Evolutionary conservation across 805 yeast genomes (phyloP).

Genomic region (Candida orba): DNA sequence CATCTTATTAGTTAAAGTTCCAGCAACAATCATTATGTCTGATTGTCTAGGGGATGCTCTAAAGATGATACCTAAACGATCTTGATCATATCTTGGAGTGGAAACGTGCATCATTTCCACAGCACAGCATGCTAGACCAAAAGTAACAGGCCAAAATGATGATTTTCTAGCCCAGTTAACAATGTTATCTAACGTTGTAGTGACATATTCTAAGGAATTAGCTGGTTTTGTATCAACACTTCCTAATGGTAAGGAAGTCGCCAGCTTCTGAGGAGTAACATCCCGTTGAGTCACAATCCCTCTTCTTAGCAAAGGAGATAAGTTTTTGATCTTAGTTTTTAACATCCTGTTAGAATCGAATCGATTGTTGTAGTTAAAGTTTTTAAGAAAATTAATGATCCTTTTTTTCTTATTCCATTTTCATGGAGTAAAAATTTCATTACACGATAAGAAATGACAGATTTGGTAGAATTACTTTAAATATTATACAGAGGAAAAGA

Average conservation of each 20-base stretch:
- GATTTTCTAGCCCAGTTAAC: constrained; percentile 91
- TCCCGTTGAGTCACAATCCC: constrained; percentile 12
- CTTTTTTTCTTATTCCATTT: too few species aligned
- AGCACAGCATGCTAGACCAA: constrained; percentile 90
- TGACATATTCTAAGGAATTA: constrained; percentile 68
- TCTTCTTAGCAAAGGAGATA: constrained; percentile 7
- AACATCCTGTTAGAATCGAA: too few species aligned
- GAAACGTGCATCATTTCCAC: constrained; percentile 95
- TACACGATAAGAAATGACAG: background rate
- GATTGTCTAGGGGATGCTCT: constrained; percentile 92
- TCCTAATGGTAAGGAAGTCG: constrained; percentile 18
- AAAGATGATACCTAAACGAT: constrained; percentile 85
- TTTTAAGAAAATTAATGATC: too few species aligned
- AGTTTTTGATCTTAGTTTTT: too few species aligned
- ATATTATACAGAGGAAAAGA: too few species aligned
- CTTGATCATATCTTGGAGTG: constrained; percentile 87
- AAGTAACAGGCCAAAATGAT: constrained; percentile 89
- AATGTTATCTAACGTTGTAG: constrained; percentile 73
- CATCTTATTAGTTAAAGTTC: constrained; percentile 87
- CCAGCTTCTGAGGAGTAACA: constrained; percentile 14
- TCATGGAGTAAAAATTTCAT: background rate
- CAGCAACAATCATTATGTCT: constrained; percentile 89
- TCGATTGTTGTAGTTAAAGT: too few species aligned
- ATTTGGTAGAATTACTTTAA: too few species aligned
- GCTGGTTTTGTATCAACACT: constrained; percentile 32